Evolutionary conservation across 352 stramenopile genomes (phyloP).

Genomic region (Phytophthora pistaciae): DNA sequence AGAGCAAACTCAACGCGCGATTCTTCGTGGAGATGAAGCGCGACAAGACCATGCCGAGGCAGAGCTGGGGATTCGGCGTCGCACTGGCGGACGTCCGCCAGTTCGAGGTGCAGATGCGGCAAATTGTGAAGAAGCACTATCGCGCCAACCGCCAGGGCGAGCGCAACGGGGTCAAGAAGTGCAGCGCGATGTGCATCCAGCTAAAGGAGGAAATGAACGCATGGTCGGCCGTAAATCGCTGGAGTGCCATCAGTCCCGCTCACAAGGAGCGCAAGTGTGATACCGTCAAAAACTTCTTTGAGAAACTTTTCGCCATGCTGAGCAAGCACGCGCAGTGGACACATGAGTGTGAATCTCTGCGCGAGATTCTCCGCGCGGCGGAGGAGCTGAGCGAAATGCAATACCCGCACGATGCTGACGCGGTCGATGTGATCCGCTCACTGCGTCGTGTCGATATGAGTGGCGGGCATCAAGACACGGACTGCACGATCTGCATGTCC

Average conservation of each 20-base stretch:
- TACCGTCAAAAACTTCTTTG: slow-evolving; percentile 55
- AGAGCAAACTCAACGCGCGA: slow-evolving; percentile 44
- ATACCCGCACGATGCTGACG: slow-evolving; percentile 57
- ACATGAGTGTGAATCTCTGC: slow-evolving; percentile 55
- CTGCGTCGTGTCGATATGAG: slow-evolving; percentile 45
- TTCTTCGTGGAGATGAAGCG: slow-evolving; percentile 69
- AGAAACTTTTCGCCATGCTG: slow-evolving; percentile 55
- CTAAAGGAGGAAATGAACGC: slow-evolving; percentile 48
- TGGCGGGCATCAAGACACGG: slow-evolving; percentile 4
- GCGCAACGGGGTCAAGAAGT: slow-evolving; percentile 33
- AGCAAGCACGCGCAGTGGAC: slow-evolving; percentile 49
- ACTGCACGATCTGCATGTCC: slow-evolving; percentile 75
- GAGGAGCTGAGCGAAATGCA: slow-evolving; percentile 60
- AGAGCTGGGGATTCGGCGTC: slow-evolving; percentile 49
- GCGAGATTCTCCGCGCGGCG: slow-evolving; percentile 56
- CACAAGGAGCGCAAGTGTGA: slow-evolving; percentile 63
- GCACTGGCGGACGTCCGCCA: slow-evolving; percentile 50
- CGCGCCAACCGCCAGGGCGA: slow-evolving; percentile 25
- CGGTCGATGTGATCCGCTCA: slow-evolving; percentile 50
- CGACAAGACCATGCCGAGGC: slow-evolving; percentile 23
- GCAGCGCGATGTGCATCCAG: slow-evolving; percentile 54
- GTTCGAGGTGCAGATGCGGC: slow-evolving; percentile 48
- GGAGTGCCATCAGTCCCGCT: slow-evolving; percentile 53
- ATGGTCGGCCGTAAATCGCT: slow-evolving; percentile 48
- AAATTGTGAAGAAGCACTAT: slow-evolving; percentile 48